These are phyloP conservation scores for Phaeosphaeriaceae sp. DNA, from an alignment of 2,329 filamentous ascomycete species.

Conservation along the genomic window DNA sequence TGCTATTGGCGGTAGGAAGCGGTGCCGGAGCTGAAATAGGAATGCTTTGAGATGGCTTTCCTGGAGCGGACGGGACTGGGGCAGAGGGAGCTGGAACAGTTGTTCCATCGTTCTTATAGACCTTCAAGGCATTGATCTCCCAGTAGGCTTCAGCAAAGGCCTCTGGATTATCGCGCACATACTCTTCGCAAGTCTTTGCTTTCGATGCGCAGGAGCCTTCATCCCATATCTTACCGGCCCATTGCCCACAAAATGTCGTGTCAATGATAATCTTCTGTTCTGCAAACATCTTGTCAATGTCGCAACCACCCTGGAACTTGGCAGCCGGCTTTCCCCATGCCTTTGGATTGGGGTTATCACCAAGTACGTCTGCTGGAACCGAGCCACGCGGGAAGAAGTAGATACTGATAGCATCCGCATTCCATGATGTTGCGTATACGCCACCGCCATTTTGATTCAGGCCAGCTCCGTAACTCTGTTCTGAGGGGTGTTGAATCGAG, in stretches of 20 bases:
- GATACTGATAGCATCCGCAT: slow-evolving; percentile 70
- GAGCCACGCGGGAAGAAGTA: slow-evolving; percentile 79
- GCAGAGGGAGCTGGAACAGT: slow-evolving; percentile 12
- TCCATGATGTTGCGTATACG: slow-evolving; percentile 67
- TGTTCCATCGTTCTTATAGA: slow-evolving; percentile 43
- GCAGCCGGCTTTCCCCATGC: slow-evolving; percentile 74
- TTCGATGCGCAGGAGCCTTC: slow-evolving; percentile 65
- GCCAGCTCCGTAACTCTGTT: slow-evolving; percentile 56
- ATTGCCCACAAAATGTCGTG: slow-evolving; percentile 86
- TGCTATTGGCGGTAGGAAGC: slow-evolving; percentile 14
- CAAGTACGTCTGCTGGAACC: slow-evolving; percentile 69
- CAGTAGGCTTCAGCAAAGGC: slow-evolving; percentile 79
- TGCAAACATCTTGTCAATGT: slow-evolving; percentile 73
- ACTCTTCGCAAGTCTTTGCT: slow-evolving; percentile 72
- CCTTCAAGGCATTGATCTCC: slow-evolving; percentile 62
- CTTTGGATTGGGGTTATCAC: slow-evolving; percentile 66
- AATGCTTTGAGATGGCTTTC: slow-evolving; percentile 18
- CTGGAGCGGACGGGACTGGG: slow-evolving; percentile 7
- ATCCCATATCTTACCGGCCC: slow-evolving; percentile 77
- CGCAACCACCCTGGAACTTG: slow-evolving; percentile 70
- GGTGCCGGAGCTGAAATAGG: slow-evolving; percentile 14
- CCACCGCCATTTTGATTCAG: slow-evolving; percentile 59
- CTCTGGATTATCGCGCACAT: slow-evolving; percentile 71
- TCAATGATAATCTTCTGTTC: slow-evolving; percentile 80
- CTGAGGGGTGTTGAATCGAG: slow-evolving; percentile 49